Percentiles rank a stretch among this genome's conserved stretches.
Conservation (phyloP, 2,329 filamentous ascomycete species). For the Aspergillus sp. region DNA sequence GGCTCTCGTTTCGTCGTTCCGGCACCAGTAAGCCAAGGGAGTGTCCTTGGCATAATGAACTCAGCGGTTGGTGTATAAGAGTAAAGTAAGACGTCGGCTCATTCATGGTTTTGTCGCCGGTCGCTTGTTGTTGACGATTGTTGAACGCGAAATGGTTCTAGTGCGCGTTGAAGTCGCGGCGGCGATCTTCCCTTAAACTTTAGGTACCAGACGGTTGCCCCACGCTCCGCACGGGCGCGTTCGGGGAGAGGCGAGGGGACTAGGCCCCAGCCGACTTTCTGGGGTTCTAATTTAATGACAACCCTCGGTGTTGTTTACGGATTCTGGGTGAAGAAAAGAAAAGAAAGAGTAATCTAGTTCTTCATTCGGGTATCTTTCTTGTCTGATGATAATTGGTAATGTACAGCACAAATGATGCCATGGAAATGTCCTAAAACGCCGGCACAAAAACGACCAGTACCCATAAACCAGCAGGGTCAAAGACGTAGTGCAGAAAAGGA, state of each 20-base stretch:
- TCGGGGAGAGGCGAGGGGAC: too few relatives aligned
- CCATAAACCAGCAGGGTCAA: neutral
- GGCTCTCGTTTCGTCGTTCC: neutral
- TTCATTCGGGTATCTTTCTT: constrained; percentile 13
- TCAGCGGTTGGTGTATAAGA: neutral
- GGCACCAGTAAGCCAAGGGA: constrained; percentile 23
- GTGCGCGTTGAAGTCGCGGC: constrained; percentile 9
- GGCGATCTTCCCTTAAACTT: constrained; percentile 5
- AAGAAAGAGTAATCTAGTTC: neutral
- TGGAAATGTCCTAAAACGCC: constrained; percentile 12
- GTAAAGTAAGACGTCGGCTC: neutral
- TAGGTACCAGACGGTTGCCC: constrained; percentile 6
- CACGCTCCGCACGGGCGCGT: constrained; percentile 15
- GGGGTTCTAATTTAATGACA: too few relatives aligned
- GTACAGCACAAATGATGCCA: constrained; percentile 7
- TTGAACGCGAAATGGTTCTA: constrained; percentile 9
- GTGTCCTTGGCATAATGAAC: constrained; percentile 22
- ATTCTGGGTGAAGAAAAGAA: neutral
- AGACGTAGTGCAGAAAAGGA: neutral
- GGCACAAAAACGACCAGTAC: constrained; percentile 4
- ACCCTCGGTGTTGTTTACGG: too few relatives aligned
- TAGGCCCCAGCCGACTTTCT: neutral
- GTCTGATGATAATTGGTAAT: neutral
- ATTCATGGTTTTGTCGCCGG: neutral
- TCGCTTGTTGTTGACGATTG: neutral